Conservation (phyloP, 2,329 filamentous ascomycete species). For the Cladorrhinum sp. region DNA sequence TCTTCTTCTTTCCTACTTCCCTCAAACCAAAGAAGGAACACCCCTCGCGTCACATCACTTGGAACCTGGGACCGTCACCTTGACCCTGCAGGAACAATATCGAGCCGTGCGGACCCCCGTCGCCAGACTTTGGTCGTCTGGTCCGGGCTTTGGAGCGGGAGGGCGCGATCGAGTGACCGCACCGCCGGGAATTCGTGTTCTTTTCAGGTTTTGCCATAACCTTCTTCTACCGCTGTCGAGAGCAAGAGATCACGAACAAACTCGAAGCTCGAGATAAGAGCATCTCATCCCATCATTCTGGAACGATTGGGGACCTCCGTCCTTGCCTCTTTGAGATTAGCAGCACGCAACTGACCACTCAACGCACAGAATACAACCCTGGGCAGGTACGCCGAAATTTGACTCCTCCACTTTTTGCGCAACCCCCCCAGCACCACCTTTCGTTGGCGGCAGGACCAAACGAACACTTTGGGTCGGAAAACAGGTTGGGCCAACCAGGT, state of each 20-base stretch:
- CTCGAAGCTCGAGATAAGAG: neutral
- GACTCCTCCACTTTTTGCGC: constrained; percentile 10
- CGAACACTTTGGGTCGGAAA: constrained; percentile 5
- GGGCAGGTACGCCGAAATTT: constrained; percentile 16
- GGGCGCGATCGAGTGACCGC: constrained; percentile 5
- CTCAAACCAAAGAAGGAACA: constrained; percentile 6
- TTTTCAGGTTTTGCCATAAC: neutral
- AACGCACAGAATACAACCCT: constrained; percentile 3
- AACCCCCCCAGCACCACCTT: constrained; percentile 15
- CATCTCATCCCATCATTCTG: constrained; percentile 1
- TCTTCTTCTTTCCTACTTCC: neutral
- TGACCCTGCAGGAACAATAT: constrained; percentile 23
- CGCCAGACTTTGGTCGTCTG: neutral
- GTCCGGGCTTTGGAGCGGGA: neutral
- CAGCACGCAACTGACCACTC: constrained; percentile 16
- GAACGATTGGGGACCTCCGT: constrained; percentile 20
- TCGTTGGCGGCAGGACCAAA: constrained; percentile 16
- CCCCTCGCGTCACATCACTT: neutral
- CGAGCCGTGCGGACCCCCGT: constrained; percentile 14
- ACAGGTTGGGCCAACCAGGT: constrained; percentile 2
- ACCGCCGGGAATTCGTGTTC: neutral
- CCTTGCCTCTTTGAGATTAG: constrained; percentile 18
- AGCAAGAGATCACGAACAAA: neutral
- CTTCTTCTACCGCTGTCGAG: neutral
- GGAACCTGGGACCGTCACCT: constrained; percentile 13